Conservation (phyloP, 2,329 filamentous ascomycete species). For the Thermomyces lanuginosus region DNA sequence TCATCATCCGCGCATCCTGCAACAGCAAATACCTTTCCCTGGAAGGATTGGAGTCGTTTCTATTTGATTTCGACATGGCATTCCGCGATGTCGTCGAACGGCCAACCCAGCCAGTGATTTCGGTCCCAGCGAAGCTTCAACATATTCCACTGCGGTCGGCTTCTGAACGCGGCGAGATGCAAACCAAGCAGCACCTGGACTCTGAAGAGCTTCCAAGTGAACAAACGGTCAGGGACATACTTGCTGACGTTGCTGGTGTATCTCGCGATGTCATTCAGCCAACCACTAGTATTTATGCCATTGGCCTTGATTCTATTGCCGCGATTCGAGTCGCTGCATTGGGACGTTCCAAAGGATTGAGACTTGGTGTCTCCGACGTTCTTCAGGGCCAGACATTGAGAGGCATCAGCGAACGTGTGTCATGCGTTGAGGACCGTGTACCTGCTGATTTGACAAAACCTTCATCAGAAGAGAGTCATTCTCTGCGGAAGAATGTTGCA, state of each 20-base stretch:
- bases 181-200: not conserved
- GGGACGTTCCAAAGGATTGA: slow-evolving; percentile 14
- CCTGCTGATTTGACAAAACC: slow-evolving; percentile 2
- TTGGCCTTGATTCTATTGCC: slow-evolving; percentile 17
- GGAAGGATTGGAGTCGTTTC: slow-evolving; percentile 8
- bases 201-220: slow-evolving; percentile 8
- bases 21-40: slow-evolving; percentile 11
- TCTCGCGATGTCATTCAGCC: slow-evolving; percentile 10
- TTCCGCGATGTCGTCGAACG: slow-evolving; percentile 16
- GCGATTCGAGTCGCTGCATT: slow-evolving; percentile 16
- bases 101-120: slow-evolving; percentile 11
- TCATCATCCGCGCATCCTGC: slow-evolving; percentile 11
- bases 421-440: slow-evolving; percentile 4
- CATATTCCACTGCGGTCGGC: slow-evolving; percentile 10
- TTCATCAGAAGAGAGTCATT: slow-evolving; percentile 7
- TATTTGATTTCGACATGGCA: slow-evolving; percentile 9
- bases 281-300: slow-evolving; percentile 15
- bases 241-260: slow-evolving; percentile 12
- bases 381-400: slow-evolving; percentile 16
- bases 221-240: slow-evolving; percentile 9
- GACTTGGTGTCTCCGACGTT: slow-evolving; percentile 16
- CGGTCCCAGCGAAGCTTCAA: slow-evolving; percentile 10
- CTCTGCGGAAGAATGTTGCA: slow-evolving; percentile 7
- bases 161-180: not conserved
- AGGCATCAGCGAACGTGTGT: slow-evolving; percentile 14